Percentiles rank a stretch among this genome's conserved stretches.
Conservation (phyloP, 2,329 filamentous ascomycete species). For the Ceratocystis harringtonii region DNA sequence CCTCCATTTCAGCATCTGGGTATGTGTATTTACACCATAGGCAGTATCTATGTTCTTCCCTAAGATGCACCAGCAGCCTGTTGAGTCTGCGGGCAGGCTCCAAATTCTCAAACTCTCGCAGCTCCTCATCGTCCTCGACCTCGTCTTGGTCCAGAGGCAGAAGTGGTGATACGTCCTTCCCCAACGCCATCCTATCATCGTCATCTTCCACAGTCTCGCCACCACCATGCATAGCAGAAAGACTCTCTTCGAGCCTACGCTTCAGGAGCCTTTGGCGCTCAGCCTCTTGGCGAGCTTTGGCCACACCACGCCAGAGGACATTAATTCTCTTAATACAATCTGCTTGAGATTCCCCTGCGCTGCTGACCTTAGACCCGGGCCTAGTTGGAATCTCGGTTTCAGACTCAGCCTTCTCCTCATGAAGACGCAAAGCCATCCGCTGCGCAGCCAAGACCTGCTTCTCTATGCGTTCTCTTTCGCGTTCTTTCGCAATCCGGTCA, state of each 20-base stretch:
- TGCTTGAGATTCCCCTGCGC: slow-evolving; percentile 20
- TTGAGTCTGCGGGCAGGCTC: slow-evolving; percentile 50
- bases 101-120: slow-evolving; percentile 64
- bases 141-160: slow-evolving; percentile 54
- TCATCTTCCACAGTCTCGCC: slow-evolving; percentile 34
- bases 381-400: not conserved
- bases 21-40: slow-evolving; percentile 93
- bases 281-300: slow-evolving; percentile 52
- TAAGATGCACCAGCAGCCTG: slow-evolving; percentile 52
- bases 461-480: slow-evolving; percentile 53
- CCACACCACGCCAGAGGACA: slow-evolving; percentile 63
- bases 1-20: slow-evolving; percentile 58
- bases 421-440: slow-evolving; percentile 65
- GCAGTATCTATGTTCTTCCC: slow-evolving; percentile 64
- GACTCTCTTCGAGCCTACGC: slow-evolving; percentile 49
- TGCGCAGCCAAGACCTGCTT: slow-evolving; percentile 62
- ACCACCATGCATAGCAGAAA: slow-evolving; percentile 27
- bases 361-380: slow-evolving; percentile 18
- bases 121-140: slow-evolving; percentile 60
- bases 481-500: slow-evolving; percentile 54
- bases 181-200: slow-evolving; percentile 52
- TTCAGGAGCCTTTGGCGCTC: slow-evolving; percentile 53
- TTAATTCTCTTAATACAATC: slow-evolving; percentile 35
- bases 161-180: slow-evolving; percentile 39
- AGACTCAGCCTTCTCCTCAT: slow-evolving; percentile 33